Percentiles rank a stretch among this genome's conserved stretches.
These are phyloP conservation scores for Hymenochaete sp. DNA, from an alignment of 1,284 basidiomycete genomes.

Conservation along the genomic window DNA sequence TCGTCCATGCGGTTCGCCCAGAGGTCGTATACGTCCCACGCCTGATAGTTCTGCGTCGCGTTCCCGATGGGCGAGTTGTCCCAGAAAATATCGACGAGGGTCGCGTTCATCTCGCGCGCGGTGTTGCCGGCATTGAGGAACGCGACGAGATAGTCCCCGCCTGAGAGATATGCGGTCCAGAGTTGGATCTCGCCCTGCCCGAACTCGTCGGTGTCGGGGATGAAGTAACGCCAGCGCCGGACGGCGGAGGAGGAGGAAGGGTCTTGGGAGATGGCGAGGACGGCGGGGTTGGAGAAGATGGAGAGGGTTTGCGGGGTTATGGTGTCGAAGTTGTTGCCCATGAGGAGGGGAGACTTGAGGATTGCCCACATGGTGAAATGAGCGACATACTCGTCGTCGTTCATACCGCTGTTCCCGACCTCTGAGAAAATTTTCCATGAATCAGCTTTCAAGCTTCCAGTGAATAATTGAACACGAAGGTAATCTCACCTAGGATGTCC, in stretches of 20 bases:
- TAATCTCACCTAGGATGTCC: conserved; percentile 32
- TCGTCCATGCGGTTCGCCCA: conserved; percentile 18
- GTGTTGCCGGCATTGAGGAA: conserved; percentile 16
- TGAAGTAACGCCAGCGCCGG: conserved; percentile 17
- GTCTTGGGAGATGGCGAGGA: conserved; percentile 17
- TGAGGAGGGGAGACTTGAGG: conserved; percentile 35
- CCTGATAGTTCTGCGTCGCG: conserved; percentile 10
- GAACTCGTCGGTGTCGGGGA: conserved; percentile 15
- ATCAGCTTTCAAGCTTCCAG: too few species aligned
- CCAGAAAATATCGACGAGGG: conserved; percentile 17
- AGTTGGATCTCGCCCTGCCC: conserved; percentile 18
- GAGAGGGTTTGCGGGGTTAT: conserved; percentile 23
- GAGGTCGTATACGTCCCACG: conserved; percentile 18
- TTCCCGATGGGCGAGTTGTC: conserved; percentile 11
- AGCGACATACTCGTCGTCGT: conserved; percentile 34
- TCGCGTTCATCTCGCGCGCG: conserved; percentile 17
- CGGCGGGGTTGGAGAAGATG: conserved; percentile 15
- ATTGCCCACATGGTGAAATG: conserved; percentile 39
- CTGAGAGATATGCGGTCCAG: conserved; percentile 14
- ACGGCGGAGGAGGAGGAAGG: conserved; percentile 11
- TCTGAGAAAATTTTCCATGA: conserved; percentile 19
- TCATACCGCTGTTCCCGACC: conserved; percentile 37
- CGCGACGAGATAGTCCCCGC: conserved; percentile 15
- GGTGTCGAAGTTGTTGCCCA: conserved; percentile 33
- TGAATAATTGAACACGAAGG: too few species aligned